phyloP scores from a whole-genome alignment of 2,329 filamentous ascomycete genomes.

The Diaporthe sp. region DNA sequence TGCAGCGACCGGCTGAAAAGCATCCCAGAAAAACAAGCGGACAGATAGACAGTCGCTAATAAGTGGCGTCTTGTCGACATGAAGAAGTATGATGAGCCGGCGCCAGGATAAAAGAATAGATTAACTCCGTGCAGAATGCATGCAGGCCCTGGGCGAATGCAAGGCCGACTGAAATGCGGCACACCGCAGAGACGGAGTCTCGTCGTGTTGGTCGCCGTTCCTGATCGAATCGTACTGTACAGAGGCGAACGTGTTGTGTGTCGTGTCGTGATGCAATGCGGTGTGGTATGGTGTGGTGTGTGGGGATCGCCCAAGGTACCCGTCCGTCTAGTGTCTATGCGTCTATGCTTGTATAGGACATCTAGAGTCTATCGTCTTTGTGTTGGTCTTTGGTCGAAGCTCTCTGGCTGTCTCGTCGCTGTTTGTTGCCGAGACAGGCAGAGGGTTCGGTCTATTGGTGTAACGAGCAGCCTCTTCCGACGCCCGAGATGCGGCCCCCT shows the following conservation, averaged over 20 bases:
- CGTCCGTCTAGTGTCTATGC: constrained; percentile 20
- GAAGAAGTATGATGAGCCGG: neutral
- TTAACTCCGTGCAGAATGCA: constrained; percentile 28
- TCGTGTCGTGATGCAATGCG: neutral
- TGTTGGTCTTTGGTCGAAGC: neutral
- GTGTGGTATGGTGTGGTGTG: neutral
- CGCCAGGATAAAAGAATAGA: neutral
- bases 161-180: neutral
- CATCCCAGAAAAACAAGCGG: neutral
- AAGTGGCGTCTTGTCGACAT: neutral
- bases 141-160: neutral
- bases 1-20: constrained; percentile 10
- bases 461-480: constrained; percentile 13
- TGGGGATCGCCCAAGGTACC: neutral
- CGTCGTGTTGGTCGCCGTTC: neutral
- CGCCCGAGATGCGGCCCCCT: neutral
- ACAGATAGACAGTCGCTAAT: neutral
- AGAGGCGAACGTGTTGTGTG: neutral
- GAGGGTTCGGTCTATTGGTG: constrained; percentile 10
- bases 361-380: constrained; percentile 21
- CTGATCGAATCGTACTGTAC: neutral
- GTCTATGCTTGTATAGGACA: constrained; percentile 26
- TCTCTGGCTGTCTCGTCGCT: too few relatives aligned
- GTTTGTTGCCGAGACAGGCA: too few relatives aligned
- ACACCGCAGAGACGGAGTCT: neutral